Evolutionary conservation across 2,329 filamentous ascomycete genomes (phyloP).

Genomic region (Fusarium sp.): DNA sequence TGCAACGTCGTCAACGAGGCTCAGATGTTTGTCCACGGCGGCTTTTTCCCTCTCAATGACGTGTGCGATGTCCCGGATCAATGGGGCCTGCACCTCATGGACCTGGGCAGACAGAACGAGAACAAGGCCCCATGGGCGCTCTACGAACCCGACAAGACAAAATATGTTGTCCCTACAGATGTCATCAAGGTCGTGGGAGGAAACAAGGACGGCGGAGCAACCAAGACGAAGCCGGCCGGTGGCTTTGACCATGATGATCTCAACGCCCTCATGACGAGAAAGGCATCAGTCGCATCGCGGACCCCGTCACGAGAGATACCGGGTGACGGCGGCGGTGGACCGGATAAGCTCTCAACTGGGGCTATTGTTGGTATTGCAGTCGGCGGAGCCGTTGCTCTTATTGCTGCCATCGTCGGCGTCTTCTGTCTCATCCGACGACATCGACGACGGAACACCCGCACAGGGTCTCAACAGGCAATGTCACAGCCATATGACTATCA

Average conservation of each 20-base stretch:
- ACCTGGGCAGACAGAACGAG: constrained; percentile 60
- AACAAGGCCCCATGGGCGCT: constrained; percentile 58
- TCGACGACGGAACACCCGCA: constrained; percentile 20
- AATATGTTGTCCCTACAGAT: constrained; percentile 61
- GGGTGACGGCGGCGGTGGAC: neutral
- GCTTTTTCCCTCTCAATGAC: constrained; percentile 59
- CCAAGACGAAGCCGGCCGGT: constrained; percentile 55
- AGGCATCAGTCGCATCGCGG: constrained; percentile 55
- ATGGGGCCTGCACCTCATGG: constrained; percentile 65
- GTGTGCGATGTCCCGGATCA: constrained; percentile 60
- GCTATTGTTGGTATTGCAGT: constrained; percentile 57
- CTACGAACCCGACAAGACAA: constrained; percentile 57
- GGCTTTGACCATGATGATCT: constrained; percentile 63
- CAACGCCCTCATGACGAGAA: constrained; percentile 60
- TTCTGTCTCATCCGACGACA: constrained; percentile 47
- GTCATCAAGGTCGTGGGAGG: constrained; percentile 61
- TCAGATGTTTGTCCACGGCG: constrained; percentile 70
- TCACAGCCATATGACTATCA: constrained; percentile 38
- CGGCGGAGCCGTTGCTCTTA: constrained; percentile 46
- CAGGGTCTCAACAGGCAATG: constrained; percentile 40
- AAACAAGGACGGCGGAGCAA: constrained; percentile 59
- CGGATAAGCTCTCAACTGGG: constrained; percentile 46
- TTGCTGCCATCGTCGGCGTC: constrained; percentile 41
- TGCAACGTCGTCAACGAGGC: constrained; percentile 62
- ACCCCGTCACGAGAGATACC: constrained; percentile 58